phyloP scores from a whole-genome alignment of 2,329 filamentous ascomycete genomes.

The Aulographum hederae region DNA sequence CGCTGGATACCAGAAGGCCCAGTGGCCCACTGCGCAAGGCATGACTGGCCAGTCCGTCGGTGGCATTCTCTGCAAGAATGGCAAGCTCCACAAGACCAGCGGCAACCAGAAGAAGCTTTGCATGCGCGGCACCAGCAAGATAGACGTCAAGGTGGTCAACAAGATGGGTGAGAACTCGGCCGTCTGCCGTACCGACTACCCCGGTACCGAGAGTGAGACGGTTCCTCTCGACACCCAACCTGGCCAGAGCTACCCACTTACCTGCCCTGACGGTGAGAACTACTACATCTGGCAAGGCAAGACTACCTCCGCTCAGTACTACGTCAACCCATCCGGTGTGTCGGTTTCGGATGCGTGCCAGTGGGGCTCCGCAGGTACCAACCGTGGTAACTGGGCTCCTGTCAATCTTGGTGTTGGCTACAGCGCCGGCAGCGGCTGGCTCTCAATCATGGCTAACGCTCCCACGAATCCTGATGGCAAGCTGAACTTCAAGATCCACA shows the following conservation, averaged over 20 bases:
- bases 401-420: conserved; percentile 70
- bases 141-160: conserved; percentile 54
- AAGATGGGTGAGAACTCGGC: conserved; percentile 46
- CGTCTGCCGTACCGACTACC: conserved; percentile 92
- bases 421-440: conserved; percentile 49
- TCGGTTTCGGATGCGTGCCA: conserved; percentile 49
- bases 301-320: conserved; percentile 83
- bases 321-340: conserved; percentile 72
- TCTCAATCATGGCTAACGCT: conserved; percentile 70
- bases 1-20: conserved; percentile 77
- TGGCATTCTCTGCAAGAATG: conserved; percentile 64
- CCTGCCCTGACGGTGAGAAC: conserved; percentile 50
- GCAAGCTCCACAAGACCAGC: conserved; percentile 65
- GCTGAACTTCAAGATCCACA: conserved; percentile 65
- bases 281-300: conserved; percentile 67
- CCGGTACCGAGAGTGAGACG: conserved; percentile 72
- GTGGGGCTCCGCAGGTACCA: conserved; percentile 54
- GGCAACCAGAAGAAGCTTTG: conserved; percentile 51
- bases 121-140: conserved; percentile 46
- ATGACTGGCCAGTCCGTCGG: conserved; percentile 68
- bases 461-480: conserved; percentile 47
- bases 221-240: conserved; percentile 50
- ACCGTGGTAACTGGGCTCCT: conserved; percentile 85
- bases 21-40: conserved; percentile 73
- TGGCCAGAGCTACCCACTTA: conserved; percentile 43